These are phyloP conservation scores for Solanum aculeatissimum DNA, from an alignment of 305 asterid species.

Conservation along the genomic window DNA sequence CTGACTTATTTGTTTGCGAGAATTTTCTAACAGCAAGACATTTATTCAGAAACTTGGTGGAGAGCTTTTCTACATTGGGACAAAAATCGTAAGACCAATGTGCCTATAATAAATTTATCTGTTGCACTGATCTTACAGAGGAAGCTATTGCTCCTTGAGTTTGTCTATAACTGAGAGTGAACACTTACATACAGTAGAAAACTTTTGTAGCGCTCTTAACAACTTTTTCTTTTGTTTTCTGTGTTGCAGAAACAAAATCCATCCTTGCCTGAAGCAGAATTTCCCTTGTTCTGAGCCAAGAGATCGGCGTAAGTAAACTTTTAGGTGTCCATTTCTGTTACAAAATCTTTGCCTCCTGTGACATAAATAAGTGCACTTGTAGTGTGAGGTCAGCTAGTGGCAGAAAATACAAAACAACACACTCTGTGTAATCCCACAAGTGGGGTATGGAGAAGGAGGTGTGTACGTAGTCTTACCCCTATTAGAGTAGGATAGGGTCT, in stretches of 20 bases:
- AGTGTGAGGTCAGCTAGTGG: background rate
- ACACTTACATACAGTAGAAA: background rate
- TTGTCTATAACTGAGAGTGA: background rate
- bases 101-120: background rate
- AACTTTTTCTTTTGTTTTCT: slow-evolving; percentile 3
- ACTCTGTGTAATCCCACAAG: background rate
- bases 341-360: background rate
- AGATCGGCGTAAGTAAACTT: slow-evolving; percentile 33
- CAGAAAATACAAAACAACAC: background rate
- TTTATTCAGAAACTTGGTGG: slow-evolving; percentile 73
- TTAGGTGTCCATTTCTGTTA: background rate
- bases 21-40: background rate
- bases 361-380: background rate
- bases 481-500: background rate
- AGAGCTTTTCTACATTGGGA: slow-evolving; percentile 54
- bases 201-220: background rate
- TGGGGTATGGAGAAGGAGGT: background rate
- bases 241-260: slow-evolving; percentile 22
- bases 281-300: slow-evolving; percentile 50
- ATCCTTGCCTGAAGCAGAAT: slow-evolving; percentile 57
- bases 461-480: background rate
- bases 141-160: background rate
- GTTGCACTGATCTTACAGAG: background rate
- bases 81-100: slow-evolving; percentile 40
- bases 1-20: background rate